A percentile compares a stretch with the other conserved stretches of the same genome.
These are phyloP conservation scores for Clarireedia monteithiana DNA, from an alignment of 2,329 filamentous ascomycete genomes.

Conservation along the genomic window DNA sequence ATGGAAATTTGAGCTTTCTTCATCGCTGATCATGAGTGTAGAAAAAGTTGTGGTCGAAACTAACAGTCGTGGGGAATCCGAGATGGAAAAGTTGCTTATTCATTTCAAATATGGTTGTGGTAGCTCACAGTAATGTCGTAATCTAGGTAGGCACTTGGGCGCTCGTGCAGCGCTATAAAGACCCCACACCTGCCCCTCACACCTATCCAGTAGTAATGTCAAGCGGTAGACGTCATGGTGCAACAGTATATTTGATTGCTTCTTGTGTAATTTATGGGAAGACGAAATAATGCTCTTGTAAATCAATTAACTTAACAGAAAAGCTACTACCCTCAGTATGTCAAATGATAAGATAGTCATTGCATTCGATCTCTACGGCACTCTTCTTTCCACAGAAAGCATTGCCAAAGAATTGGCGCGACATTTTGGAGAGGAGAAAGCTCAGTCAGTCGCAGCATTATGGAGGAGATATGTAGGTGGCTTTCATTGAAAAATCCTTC, in stretches of 20 bases:
- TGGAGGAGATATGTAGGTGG: constrained; percentile 43
- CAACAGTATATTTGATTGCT: no score
- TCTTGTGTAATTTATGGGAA: no score
- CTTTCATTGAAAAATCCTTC: background rate
- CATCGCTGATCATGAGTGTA: constrained; percentile 13
- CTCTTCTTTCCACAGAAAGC: constrained; percentile 62
- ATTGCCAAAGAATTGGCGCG: constrained; percentile 52
- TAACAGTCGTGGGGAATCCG: background rate
- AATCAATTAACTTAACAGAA: background rate
- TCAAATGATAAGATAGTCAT: constrained; percentile 39
- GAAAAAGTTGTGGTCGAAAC: background rate
- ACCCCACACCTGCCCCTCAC: no score
- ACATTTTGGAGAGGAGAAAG: constrained; percentile 50
- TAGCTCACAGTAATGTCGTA: no score
- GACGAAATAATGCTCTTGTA: no score
- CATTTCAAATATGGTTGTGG: no score
- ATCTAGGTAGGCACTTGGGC: no score
- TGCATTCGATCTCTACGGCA: constrained; percentile 71
- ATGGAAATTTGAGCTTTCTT: constrained; percentile 49
- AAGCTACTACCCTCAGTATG: constrained; percentile 12
- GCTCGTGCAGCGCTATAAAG: no score
- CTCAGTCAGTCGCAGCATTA: constrained; percentile 46
- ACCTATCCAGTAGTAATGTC: no score
- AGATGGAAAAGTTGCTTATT: no score
- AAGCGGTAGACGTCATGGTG: no score